phyloP scores from a whole-genome alignment of 1,284 basidiomycete species.

The Trichosporon coremiiforme region DNA sequence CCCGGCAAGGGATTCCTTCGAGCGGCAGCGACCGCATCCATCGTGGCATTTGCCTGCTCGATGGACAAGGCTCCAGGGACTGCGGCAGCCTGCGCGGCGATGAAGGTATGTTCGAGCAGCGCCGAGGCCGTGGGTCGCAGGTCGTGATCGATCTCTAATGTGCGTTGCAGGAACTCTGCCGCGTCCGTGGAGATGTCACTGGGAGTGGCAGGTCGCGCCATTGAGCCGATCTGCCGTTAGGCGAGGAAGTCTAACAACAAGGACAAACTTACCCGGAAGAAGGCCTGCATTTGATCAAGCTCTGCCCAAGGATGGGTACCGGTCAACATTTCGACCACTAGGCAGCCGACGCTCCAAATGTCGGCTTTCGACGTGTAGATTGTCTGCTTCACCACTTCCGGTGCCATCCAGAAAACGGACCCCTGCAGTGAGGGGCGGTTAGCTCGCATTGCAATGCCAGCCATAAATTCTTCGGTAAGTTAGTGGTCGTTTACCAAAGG shows the following conservation, averaged over 20 bases:
- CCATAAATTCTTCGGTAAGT: constrained; percentile 66
- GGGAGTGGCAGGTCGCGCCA: constrained; percentile 78
- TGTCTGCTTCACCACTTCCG: constrained; percentile 96
- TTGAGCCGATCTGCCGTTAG: constrained; percentile 76
- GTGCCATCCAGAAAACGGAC: constrained; percentile 99
- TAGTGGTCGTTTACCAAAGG: no score
- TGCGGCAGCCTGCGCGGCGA: constrained; percentile 47
- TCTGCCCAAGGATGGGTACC: constrained; percentile 97
- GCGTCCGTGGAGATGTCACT: constrained; percentile 84
- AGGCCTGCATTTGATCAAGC: constrained; percentile 98
- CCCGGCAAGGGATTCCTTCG: constrained; percentile 19
- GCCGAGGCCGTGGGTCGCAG: constrained; percentile 77
- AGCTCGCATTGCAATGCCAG: constrained; percentile 65
- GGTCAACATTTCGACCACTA: constrained; percentile 98
- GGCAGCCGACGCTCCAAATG: constrained; percentile 97
- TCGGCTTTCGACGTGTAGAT: constrained; percentile 90
- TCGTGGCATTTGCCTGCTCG: constrained; percentile 29
- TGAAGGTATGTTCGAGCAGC: constrained; percentile 75
- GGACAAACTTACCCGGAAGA: constrained; percentile 72
- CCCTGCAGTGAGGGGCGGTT: constrained; percentile 92
- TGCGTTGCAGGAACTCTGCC: constrained; percentile 76
- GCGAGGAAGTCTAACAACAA: background rate
- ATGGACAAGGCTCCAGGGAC: constrained; percentile 22
- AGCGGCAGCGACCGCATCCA: constrained; percentile 28
- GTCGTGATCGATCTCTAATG: constrained; percentile 81